Conservation (phyloP, 1,284 basidiomycete genomes). For the Pseudozyma pruni region DNA sequence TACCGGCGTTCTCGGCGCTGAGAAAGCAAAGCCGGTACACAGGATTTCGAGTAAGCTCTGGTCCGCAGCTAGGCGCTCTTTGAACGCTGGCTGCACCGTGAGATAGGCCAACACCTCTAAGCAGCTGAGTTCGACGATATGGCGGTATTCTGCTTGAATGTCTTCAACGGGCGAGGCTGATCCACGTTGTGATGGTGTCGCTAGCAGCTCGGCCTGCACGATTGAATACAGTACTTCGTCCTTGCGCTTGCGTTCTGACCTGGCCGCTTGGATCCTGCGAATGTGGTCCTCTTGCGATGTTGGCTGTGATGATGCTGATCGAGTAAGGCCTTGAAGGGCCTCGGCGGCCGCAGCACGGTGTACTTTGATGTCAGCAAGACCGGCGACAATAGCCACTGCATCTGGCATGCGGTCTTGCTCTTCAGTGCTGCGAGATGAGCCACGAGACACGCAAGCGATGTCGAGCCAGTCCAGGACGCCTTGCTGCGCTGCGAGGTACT, state of each 20-base stretch:
- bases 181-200: background rate
- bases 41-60: conserved; percentile 33
- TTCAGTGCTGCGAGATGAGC: background rate
- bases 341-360: conserved; percentile 20
- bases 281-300: conserved; percentile 25
- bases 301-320: conserved; percentile 24
- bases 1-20: background rate
- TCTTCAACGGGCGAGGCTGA: background rate
- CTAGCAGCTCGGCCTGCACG: conserved; percentile 11
- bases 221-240: conserved; percentile 22
- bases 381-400: conserved; percentile 31
- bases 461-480: conserved; percentile 46
- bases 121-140: conserved; percentile 27
- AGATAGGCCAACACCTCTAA: conserved; percentile 61
- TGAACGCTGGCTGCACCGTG: conserved; percentile 36
- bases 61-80: conserved; percentile 28
- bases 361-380: conserved; percentile 36
- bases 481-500: conserved; percentile 33
- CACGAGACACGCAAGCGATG: conserved; percentile 18
- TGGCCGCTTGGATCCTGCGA: conserved; percentile 18
- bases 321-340: conserved; percentile 21
- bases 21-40: conserved; percentile 16
- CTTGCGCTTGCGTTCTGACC: conserved; percentile 24
- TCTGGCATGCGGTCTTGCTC: conserved; percentile 6
- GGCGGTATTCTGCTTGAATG: conserved; percentile 2